A percentile compares a stretch with the other conserved stretches of the same genome.
phyloP scores from a whole-genome alignment of 495 filamentous ascomycete genomes.

The Sporormia fimetaria region DNA sequence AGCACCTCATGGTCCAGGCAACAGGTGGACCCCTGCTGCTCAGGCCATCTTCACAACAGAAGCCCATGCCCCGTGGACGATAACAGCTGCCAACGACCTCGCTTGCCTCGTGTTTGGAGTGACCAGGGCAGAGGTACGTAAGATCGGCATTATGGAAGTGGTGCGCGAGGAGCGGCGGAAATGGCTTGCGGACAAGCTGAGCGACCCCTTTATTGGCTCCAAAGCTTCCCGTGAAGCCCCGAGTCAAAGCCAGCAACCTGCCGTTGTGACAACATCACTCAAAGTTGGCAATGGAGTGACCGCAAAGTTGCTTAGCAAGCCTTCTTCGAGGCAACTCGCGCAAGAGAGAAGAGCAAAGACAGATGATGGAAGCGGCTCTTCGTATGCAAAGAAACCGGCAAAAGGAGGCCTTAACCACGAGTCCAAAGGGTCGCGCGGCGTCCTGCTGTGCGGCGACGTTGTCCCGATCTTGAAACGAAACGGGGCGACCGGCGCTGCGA shows the following conservation, averaged over 20 bases:
- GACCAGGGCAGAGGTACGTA: constrained; percentile 83
- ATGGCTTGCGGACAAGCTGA: constrained; percentile 84
- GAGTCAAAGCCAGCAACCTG: constrained; percentile 37
- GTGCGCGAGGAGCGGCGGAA: constrained; percentile 74
- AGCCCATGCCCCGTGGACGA: constrained; percentile 79
- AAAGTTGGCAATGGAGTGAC: constrained; percentile 71
- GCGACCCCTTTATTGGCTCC: constrained; percentile 39
- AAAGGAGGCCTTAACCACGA: constrained; percentile 39
- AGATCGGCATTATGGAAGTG: constrained; percentile 89
- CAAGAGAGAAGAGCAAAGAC: constrained; percentile 51
- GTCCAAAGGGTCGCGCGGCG: constrained; percentile 70
- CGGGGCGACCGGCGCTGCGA: constrained; percentile 79
- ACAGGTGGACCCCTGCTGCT: constrained; percentile 77
- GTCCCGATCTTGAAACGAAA: constrained; percentile 94
- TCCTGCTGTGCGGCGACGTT: constrained; percentile 90
- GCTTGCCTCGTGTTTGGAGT: constrained; percentile 94
- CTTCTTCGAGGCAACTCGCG: constrained; percentile 56
- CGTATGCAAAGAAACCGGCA: constrained; percentile 37
- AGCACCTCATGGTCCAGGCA: constrained; percentile 56
- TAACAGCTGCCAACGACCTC: constrained; percentile 91
- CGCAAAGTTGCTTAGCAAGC: constrained; percentile 75
- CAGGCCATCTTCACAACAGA: constrained; percentile 97
- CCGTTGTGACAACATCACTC: constrained; percentile 39
- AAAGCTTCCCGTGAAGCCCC: constrained; percentile 38
- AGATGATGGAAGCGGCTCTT: constrained; percentile 62